Evolutionary conservation across 2,329 filamentous ascomycete species (phyloP).

Genomic region (Pseudocercospora macadamiae): DNA sequence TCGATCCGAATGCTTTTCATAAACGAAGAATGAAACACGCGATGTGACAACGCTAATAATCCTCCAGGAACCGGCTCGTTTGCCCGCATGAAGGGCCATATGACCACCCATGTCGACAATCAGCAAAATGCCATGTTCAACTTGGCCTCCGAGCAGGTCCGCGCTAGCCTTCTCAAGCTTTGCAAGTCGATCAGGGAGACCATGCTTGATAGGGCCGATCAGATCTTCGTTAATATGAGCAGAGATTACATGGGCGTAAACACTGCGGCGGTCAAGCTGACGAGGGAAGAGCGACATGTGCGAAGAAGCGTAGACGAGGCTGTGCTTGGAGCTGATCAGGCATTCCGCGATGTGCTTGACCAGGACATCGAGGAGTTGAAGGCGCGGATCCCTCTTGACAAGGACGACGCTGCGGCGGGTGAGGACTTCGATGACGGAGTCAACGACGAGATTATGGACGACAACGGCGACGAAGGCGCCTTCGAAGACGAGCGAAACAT

Average conservation of each 20-base stretch:
- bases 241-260: slow-evolving; percentile 41
- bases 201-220: slow-evolving; percentile 50
- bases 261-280: slow-evolving; percentile 20
- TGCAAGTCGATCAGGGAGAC: slow-evolving; percentile 46
- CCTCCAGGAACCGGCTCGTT: slow-evolving; percentile 52
- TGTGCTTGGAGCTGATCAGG: slow-evolving; percentile 21
- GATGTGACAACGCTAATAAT: too few relatives aligned
- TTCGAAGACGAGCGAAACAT: slow-evolving; percentile 3
- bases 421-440: neutral
- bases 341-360: slow-evolving; percentile 23
- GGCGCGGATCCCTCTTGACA: neutral
- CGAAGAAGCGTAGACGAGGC: slow-evolving; percentile 27
- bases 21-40: too few relatives aligned
- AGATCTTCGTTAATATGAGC: slow-evolving; percentile 44
- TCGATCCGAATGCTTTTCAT: too few relatives aligned
- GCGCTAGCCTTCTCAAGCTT: slow-evolving; percentile 45
- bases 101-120: slow-evolving; percentile 50
- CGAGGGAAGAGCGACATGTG: slow-evolving; percentile 25
- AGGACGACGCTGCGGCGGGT: neutral
- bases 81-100: slow-evolving; percentile 56
- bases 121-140: slow-evolving; percentile 55
- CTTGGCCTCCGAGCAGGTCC: slow-evolving; percentile 48
- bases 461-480: slow-evolving; percentile 11
- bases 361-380: slow-evolving; percentile 26
- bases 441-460: slow-evolving; percentile 15